Evolutionary conservation across 192 early-diverging fungal species (phyloP).

Genomic region (Chytriomyces confervae): DNA sequence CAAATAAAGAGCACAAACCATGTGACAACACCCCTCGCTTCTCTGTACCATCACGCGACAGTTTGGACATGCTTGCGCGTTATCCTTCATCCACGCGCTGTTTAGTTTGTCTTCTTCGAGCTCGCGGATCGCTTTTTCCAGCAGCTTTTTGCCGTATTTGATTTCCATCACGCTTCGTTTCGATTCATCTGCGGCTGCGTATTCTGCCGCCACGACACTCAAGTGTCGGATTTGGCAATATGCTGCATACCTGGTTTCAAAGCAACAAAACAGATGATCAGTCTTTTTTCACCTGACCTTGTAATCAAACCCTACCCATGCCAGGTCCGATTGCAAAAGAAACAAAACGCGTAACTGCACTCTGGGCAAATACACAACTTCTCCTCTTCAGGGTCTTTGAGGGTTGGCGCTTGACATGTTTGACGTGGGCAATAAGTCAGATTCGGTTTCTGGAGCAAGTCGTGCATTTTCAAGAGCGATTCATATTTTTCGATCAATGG

Average conservation of each 20-base stretch:
- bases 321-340: slow-evolving; percentile 41
- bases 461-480: too few relatives aligned
- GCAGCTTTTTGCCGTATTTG: slow-evolving; percentile 43
- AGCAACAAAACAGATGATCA: too few relatives aligned
- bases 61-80: slow-evolving; percentile 47
- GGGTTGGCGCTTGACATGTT: too few relatives aligned
- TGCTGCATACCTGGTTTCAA: too few relatives aligned
- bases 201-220: slow-evolving; percentile 28
- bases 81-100: slow-evolving; percentile 32
- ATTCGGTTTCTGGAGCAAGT: too few relatives aligned
- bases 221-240: slow-evolving; percentile 42
- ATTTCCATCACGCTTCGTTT: slow-evolving; percentile 25
- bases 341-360: slow-evolving; percentile 49
- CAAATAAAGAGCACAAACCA: too few relatives aligned
- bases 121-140: slow-evolving; percentile 32
- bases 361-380: slow-evolving; percentile 44
- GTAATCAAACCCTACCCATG: slow-evolving; percentile 33
- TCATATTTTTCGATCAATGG: too few relatives aligned
- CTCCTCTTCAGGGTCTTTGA: slow-evolving; percentile 37
- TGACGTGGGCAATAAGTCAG: too few relatives aligned
- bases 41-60: slow-evolving; percentile 1
- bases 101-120: slow-evolving; percentile 35
- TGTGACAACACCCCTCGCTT: slow-evolving; percentile 46
- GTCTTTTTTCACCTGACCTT: too few relatives aligned
- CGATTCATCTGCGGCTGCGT: slow-evolving; percentile 11